These are phyloP conservation scores for Nicotiana obtusifolia DNA, from an alignment of 257 asterid genomes.

Conservation along the genomic window DNA sequence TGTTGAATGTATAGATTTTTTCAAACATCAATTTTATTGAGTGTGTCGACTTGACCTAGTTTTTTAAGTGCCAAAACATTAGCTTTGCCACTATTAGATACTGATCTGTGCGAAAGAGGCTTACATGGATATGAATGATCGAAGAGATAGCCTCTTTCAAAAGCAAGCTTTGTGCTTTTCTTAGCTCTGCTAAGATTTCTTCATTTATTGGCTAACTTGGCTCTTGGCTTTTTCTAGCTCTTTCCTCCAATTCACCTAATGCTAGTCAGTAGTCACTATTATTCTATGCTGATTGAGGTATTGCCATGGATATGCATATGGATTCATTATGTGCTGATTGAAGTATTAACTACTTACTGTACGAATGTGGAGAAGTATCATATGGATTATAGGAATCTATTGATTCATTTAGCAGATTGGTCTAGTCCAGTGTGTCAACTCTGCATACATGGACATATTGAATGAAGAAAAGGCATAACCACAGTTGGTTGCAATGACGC, in stretches of 20 bases:
- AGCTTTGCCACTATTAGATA: not conserved
- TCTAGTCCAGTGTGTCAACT: not conserved
- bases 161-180: not conserved
- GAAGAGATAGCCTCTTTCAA: not conserved
- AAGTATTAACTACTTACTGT: not conserved
- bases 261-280: not conserved
- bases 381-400: not conserved
- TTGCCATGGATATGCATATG: not conserved
- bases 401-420: not conserved
- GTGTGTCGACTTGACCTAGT: not conserved
- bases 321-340: not conserved
- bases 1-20: not conserved
- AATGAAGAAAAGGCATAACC: not conserved
- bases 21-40: too few species aligned
- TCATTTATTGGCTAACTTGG: not conserved
- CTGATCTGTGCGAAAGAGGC: not conserved
- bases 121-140: not conserved
- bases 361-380: not conserved
- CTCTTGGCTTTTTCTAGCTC: not conserved
- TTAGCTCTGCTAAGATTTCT: not conserved
- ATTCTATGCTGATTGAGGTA: not conserved
- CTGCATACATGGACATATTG: not conserved
- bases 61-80: not conserved
- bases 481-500: not conserved
- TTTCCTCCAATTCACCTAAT: not conserved